Conservation (phyloP, 257 asterid genomes). For the Solanum bulbocastanum region DNA sequence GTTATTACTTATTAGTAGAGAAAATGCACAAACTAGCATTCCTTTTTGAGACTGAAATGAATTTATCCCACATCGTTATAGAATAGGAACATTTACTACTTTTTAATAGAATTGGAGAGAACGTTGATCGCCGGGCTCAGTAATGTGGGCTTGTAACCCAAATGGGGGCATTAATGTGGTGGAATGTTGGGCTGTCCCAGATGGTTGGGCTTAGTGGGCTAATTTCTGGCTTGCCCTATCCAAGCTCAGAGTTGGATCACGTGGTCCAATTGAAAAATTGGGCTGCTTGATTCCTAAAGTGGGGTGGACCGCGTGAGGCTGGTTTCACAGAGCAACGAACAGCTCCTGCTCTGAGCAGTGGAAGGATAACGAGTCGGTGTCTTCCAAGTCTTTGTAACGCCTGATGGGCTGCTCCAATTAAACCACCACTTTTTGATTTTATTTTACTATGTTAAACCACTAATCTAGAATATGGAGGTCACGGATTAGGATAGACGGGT, state of each 20-base stretch:
- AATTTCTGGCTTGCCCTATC: neutral
- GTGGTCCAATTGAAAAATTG: neutral
- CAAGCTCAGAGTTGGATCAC: neutral
- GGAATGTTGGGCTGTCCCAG: neutral
- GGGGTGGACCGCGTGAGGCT: neutral
- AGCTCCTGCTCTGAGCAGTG: neutral
- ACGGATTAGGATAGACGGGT: too few species aligned
- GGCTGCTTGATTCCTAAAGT: neutral
- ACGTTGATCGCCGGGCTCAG: accelerated
- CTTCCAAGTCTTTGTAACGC: neutral
- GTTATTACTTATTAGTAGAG: neutral
- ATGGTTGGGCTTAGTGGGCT: neutral
- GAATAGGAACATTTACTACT: neutral
- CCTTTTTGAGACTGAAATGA: neutral
- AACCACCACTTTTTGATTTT: neutral
- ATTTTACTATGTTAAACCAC: too few species aligned
- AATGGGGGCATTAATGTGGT: neutral
- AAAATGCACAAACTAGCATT: too few species aligned
- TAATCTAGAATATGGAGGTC: too few species aligned
- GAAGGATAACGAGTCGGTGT: neutral
- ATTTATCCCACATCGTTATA: neutral
- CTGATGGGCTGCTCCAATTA: neutral
- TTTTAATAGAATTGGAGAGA: neutral
- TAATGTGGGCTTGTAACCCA: neutral
- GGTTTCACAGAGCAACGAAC: neutral